Evolutionary conservation across 305 asterid species (phyloP), one percentile per base, ranked within the genome.

Genomic region (Vinca major): DNA sequence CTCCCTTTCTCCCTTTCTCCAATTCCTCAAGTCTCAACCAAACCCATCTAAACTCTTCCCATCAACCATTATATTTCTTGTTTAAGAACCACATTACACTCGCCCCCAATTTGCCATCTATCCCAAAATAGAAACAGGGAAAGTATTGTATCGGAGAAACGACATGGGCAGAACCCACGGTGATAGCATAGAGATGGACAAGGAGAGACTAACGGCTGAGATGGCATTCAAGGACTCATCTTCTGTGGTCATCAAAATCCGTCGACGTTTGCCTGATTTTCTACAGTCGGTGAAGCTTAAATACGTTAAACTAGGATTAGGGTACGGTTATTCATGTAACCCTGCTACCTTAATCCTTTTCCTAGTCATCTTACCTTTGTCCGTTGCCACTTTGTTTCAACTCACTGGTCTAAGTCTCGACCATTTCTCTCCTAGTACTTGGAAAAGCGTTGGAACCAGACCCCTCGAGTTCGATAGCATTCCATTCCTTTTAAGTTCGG

Each of bases 201-300:
- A 79, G 67, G 96, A 89, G 81, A 82, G 92, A 62, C 79, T 89
- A 0, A 82, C 81, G 50, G 96, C 96, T 0, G 93, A 89, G 71
- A 83, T 89, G 57, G 92, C 88, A 37, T 86, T 83, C 82, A 82
- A 82, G 78, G 89, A 83, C 53, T 72, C 96, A 0, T 83, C 90
- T 0, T 82, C 92, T 19, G 72, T 85, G 16, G 90, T 86, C 50
- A 88, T 88, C 68, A 86, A 81, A 70, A 86, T 89, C 73, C 81
- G 86, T 17, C 77, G 77, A 21, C 65, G 62, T 39, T 55, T 75
- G 41, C 82, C 82, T 0, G 82, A 79, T 21, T 79, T 79, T 61
- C 39, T 75, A 13, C 80, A 75, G 58, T 71, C 82, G 7, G 80
- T 79, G 1, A 79, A 79, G 77, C 77, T 79, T 54, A 79, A 79